Evolutionary conservation across 2,329 filamentous ascomycete genomes (phyloP).

Genomic region (Cadophora sp.): DNA sequence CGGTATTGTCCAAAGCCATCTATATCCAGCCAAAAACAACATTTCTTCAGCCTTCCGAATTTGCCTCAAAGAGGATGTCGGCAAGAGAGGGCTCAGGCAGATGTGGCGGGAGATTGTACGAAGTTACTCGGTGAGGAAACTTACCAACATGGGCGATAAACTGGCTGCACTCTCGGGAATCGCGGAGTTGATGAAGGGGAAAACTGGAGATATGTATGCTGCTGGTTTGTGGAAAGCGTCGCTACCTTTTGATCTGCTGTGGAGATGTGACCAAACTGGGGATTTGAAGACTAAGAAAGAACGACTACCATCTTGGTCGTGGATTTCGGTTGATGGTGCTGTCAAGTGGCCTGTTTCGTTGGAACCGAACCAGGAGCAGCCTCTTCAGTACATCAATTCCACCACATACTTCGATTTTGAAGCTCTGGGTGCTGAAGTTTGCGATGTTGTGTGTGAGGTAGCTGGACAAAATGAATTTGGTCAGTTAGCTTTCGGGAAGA

Average conservation of each 20-base stretch:
- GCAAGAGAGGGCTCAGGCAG: conserved; percentile 17
- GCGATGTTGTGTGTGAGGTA: conserved; percentile 1
- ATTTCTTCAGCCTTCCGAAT: conserved; percentile 22
- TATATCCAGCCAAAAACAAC: conserved; percentile 19
- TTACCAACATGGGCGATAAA: conserved; percentile 21
- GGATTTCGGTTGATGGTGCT: conserved; percentile 26
- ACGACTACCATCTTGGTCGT: conserved; percentile 19
- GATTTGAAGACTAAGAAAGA: conserved; percentile 14
- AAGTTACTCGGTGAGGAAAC: conserved; percentile 24
- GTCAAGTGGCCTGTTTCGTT: conserved; percentile 23
- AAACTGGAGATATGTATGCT: conserved; percentile 7
- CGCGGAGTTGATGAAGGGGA: conserved; percentile 16
- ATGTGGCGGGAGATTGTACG: conserved; percentile 25
- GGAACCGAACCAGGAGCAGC: conserved; percentile 12
- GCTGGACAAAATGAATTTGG: conserved; percentile 19
- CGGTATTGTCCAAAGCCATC: conserved; percentile 18
- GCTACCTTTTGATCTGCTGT: conserved; percentile 24
- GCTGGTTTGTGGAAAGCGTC: conserved; percentile 21
- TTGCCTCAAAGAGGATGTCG: conserved; percentile 10
- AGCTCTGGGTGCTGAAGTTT: conserved; percentile 12
- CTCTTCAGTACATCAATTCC: conserved; percentile 18
- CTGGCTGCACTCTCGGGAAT: conserved; percentile 24
- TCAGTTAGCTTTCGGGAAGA: not conserved
- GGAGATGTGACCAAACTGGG: conserved; percentile 24
- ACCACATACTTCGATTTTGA: conserved; percentile 22